Evolutionary conservation across 495 filamentous ascomycete species (phyloP), one percentile per base, ranked within the genome.

Genomic region (Aspergillus egyptiacus): DNA sequence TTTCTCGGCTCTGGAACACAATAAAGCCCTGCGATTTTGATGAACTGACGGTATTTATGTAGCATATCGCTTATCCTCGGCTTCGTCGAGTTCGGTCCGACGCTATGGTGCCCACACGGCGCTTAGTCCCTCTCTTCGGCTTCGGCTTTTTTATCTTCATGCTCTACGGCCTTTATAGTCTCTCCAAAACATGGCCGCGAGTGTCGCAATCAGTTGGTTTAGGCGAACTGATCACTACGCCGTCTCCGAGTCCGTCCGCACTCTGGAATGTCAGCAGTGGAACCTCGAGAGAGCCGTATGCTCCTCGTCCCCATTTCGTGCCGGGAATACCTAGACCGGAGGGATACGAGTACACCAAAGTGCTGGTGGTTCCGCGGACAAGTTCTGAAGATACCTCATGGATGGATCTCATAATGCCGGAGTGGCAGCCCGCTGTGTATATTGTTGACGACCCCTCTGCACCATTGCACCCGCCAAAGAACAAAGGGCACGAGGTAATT

Each of bases 401-500:
- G 85, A 79, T 83, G 11, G 64, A 71, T 22, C 51, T 72, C 13
- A 68, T 83, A 45, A 49, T 81, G 3, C 79, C 70, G 9, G 77
- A 79, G 30, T 71, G 84, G 53, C 57, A 72, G n/a, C 66, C 70
- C 14, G 76, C 80, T n/a, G 66, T 84, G 19, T 89, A 88, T 56
- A 72, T 79, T 28, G 83, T 75, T 40, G 77, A 89, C 52, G 78
- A 85, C 53, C 73, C 76, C 10, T 64, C 56, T 0, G 82, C 83
- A 1, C 69, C 69, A 6, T 66, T 81, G 4, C 83, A 85, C 58
- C 79, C 84, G 2, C 83, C 82, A 0, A 75, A 76, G 53, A 86
- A 86, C 55, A 89, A 89, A 62, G 86, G 86, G 9, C 79, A 88
- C 54, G 86, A 91, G 60, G 86, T 82, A 11, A 82, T 89, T 73